These are phyloP conservation scores for Saccharomyces mikatae DNA, from an alignment of 805 yeast genomes.

Conservation along the genomic window DNA sequence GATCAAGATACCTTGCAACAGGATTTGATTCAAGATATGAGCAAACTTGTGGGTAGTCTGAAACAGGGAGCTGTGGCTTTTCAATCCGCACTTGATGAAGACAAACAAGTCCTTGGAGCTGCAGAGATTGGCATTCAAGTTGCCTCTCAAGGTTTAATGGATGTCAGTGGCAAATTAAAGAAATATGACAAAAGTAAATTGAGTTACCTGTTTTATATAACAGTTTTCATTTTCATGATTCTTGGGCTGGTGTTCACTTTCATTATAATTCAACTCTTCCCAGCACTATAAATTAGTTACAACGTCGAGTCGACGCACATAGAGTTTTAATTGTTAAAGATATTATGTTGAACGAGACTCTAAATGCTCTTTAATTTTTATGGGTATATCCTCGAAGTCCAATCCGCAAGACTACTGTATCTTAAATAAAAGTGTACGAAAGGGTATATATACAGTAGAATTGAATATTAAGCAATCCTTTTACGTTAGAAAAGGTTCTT, in stretches of 20 bases:
- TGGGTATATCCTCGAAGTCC: not conserved
- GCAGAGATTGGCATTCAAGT: constrained; percentile 37
- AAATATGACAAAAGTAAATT: constrained; percentile 27
- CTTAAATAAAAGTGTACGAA: not conserved
- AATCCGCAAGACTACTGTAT: not conserved
- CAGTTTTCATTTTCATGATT: constrained; percentile 21
- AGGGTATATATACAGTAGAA: no score
- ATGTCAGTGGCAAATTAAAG: constrained; percentile 26
- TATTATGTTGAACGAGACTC: no score
- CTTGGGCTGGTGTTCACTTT: constrained; percentile 30
- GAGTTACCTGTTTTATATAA: constrained; percentile 25
- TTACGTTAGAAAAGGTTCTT: not conserved
- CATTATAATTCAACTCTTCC: constrained; percentile 32
- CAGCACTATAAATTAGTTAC: constrained; percentile 28
- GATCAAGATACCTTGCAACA: constrained; percentile 33
- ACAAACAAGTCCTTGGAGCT: constrained; percentile 32
- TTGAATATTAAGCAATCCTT: no score
- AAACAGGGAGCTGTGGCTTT: constrained; percentile 36
- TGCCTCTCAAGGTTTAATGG: constrained; percentile 31
- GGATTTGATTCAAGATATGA: constrained; percentile 33
- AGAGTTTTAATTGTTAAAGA: not conserved
- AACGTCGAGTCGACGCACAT: not conserved
- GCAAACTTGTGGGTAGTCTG: constrained; percentile 31
- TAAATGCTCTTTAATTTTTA: no score
- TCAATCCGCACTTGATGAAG: constrained; percentile 33